These are phyloP conservation scores for Zizania palustris DNA, from an alignment of 202 grass and related monocot genomes.

Conservation along the genomic window DNA sequence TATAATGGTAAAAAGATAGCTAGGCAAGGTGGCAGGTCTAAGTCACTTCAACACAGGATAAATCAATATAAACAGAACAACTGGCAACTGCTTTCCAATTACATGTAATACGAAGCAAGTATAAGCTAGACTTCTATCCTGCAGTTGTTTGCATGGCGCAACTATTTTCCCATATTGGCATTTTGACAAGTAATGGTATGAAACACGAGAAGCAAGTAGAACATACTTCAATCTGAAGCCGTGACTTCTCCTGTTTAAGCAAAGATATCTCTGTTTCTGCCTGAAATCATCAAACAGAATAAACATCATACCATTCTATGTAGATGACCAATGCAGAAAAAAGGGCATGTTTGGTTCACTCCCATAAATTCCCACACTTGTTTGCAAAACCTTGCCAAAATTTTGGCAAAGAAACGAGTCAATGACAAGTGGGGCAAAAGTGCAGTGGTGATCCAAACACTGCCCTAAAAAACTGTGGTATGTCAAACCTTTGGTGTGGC, in stretches of 20 bases:
- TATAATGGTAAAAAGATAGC: not conserved
- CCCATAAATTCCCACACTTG: no score
- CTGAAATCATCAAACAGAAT: conserved; percentile 55
- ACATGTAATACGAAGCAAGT: not conserved
- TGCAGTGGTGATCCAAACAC: no score
- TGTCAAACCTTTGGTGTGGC: no score
- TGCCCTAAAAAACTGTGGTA: no score
- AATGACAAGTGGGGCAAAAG: no score
- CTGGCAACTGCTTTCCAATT: not conserved
- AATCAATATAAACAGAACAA: not conserved
- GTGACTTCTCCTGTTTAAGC: conserved; percentile 87
- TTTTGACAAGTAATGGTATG: conserved; percentile 16
- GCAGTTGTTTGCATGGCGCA: not conserved
- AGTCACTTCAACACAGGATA: not conserved
- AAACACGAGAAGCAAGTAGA: conserved; percentile 14
- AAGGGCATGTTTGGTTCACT: not conserved
- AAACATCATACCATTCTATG: conserved; percentile 9
- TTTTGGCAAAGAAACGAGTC: no score
- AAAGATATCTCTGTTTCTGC: conserved; percentile 92
- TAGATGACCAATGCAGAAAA: not conserved
- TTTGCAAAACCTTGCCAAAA: no score
- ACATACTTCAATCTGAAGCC: conserved; percentile 87
- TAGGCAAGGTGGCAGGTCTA: not conserved
- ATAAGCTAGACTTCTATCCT: not conserved
- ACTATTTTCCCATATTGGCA: not conserved